Evolutionary conservation across 495 filamentous ascomycete genomes (phyloP), one percentile per base, ranked within the genome.

Genomic region (Bathelium albidoporum): DNA sequence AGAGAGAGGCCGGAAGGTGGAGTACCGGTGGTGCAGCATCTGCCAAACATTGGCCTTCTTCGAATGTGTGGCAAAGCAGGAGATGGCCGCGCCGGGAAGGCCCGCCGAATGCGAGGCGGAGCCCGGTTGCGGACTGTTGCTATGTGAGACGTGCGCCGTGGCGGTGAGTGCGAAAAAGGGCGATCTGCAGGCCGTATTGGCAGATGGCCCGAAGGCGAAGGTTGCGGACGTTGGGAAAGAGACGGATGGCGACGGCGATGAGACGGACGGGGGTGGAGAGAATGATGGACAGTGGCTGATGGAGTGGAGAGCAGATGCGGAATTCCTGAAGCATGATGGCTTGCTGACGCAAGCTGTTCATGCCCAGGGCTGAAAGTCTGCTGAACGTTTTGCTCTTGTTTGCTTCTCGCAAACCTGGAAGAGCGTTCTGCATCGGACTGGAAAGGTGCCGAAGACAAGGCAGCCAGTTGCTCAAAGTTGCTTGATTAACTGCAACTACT

Each of bases 31-130:
- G 74, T 80, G 78, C 65, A 72, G 69, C 14, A 58, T 81, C 10
- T 81, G 79, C 49, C 72, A 73, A 10, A 64, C 63, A 11, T 72
- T 77, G 14, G 78, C 77, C 0, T 70, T 71, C 11, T 76, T 72
- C 52, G 66, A 67, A 41, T 78, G 77, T 55, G 65, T 61, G 18
- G 63, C 69, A 2, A 53, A 44, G 3, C 68, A 73, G 55, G 55
- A 28, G 0, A 24, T 64, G 3, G 66, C 64, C 28, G 66, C 49
- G 29, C 63, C 66, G 18, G 65, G 65, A 29, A 63, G 70, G 14
- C 58, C 2, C 64, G 16, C 26, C 59, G 20, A 62, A 44, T 1
- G 65, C 61, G 0, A 26, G 18, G 64, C 67, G n/a, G 59, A 53
- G 32, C 22, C 41, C n/a, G 77, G 78, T 0, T 80, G 79, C 61